phyloP scores from a whole-genome alignment of 176 grass and related monocot species.

The Musa beccarii region DNA sequence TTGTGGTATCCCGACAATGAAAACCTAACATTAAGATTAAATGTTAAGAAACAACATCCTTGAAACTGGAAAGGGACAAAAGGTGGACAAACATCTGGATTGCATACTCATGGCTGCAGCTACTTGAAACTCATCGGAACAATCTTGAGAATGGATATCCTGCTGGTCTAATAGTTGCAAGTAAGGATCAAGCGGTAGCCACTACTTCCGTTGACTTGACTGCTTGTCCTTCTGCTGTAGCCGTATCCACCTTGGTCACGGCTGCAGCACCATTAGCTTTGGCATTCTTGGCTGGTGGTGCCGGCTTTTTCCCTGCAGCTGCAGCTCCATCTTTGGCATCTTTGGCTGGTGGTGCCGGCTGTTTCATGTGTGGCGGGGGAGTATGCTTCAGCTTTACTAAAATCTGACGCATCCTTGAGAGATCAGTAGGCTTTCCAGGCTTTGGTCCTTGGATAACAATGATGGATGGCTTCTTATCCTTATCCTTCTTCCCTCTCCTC shows the following conservation, averaged over 20 bases:
- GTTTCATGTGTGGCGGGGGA: conserved; percentile 21
- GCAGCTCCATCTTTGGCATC: conserved; percentile 18
- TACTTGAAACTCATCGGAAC: too few species aligned
- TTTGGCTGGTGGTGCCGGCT: conserved; percentile 6
- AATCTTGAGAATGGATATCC: too few species aligned
- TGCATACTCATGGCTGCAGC: too few species aligned
- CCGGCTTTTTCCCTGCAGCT: conserved; percentile 1
- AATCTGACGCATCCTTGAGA: conserved; percentile 12
- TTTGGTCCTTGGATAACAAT: conserved; percentile 18
- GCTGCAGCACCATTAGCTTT: conserved; percentile 5
- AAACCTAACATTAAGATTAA: too few species aligned
- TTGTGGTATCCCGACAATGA: too few species aligned
- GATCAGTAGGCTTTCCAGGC: conserved; percentile 18
- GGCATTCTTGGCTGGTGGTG: neutral
- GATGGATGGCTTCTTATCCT: conserved; percentile 16
- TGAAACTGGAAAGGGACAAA: too few species aligned
- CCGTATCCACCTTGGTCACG: neutral
- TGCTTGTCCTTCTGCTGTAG: conserved; percentile 3
- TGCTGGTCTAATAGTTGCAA: neutral
- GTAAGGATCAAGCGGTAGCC: neutral
- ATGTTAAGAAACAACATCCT: too few species aligned
- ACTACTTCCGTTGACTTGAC: neutral
- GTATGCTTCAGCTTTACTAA: conserved; percentile 19
- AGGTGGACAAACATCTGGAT: too few species aligned
- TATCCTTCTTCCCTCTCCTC: conserved; percentile 18